A percentile compares a stretch with the other conserved stretches of the same genome.
These are phyloP conservation scores for Ochetophila trinervis DNA, from an alignment of 306 rosid species.

Conservation along the genomic window DNA sequence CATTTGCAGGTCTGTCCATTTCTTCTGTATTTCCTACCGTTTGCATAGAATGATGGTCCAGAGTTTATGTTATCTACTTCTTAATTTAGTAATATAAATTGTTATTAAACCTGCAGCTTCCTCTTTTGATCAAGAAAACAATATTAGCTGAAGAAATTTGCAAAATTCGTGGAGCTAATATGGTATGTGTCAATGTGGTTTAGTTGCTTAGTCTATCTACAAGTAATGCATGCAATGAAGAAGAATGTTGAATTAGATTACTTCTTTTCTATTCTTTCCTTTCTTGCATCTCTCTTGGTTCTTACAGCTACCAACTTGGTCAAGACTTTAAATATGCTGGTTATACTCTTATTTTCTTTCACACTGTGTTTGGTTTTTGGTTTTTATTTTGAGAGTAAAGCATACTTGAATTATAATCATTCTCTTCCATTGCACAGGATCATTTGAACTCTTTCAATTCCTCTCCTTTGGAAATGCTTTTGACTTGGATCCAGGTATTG, in stretches of 20 bases:
- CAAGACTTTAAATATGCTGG: not conserved
- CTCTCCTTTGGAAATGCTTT: conserved; percentile 64
- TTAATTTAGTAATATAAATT: conserved; percentile 15
- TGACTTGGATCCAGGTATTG: conserved; percentile 85
- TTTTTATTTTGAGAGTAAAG: not conserved
- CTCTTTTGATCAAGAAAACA: conserved; percentile 78
- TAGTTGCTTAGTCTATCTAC: conserved; percentile 14
- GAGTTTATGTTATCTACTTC: conserved; percentile 17
- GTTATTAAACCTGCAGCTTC: conserved; percentile 58
- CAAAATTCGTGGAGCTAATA: conserved; percentile 55
- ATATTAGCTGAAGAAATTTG: conserved; percentile 63
- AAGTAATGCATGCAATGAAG: not conserved
- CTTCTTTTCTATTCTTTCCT: not conserved
- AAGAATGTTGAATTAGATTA: not conserved
- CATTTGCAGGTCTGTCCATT: conserved; percentile 63
- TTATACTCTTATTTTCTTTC: not conserved
- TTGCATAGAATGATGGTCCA: conserved; percentile 4
- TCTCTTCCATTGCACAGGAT: conserved; percentile 46
- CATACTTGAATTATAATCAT: conserved; percentile 3
- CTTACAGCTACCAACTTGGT: not conserved
- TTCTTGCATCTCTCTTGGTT: not conserved
- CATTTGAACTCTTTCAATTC: conserved; percentile 32
- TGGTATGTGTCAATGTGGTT: conserved; percentile 37
- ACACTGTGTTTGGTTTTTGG: no score
- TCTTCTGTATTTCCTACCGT: conserved; percentile 13